Evolutionary conservation across 805 yeast species (phyloP).

Genomic region (Kazachstania viticola): DNA sequence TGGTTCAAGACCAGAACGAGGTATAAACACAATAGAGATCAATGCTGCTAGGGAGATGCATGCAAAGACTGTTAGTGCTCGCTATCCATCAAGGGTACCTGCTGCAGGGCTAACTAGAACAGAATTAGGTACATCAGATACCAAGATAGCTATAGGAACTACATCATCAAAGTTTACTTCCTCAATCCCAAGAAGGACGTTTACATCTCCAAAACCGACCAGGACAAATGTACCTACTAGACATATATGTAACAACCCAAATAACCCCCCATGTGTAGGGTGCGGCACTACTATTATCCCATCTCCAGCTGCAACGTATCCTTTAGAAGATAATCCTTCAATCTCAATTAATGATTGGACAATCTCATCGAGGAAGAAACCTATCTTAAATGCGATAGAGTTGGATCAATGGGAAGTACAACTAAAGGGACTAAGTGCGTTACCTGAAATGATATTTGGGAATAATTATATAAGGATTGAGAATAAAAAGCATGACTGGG

Average conservation of each 20-base stretch:
- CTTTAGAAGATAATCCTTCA: conserved; percentile 56
- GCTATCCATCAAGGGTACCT: conserved; percentile 13
- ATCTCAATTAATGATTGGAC: conserved; percentile 64
- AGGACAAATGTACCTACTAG: conserved; percentile 5
- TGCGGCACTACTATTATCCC: conserved; percentile 75
- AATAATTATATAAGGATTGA: conserved; percentile 52
- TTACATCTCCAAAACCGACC: conserved; percentile 1
- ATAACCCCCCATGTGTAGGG: conserved; percentile 40
- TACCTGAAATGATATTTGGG: conserved; percentile 98
- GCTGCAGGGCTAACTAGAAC: conserved; percentile 1
- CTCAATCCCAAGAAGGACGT: neutral
- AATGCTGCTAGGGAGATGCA: conserved; percentile 57
- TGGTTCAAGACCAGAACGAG: conserved; percentile 7
- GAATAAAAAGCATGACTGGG: conserved; percentile 31
- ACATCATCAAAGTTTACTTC: neutral
- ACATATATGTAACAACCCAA: conserved; percentile 23
- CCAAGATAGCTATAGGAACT: neutral
- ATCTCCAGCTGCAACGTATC: conserved; percentile 55
- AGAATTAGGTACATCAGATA: neutral
- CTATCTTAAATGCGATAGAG: conserved; percentile 65
- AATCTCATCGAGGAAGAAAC: conserved; percentile 57
- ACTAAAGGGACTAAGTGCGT: conserved; percentile 52
- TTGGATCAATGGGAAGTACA: conserved; percentile 49
- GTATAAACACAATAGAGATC: conserved; percentile 46
- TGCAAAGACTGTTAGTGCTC: conserved; percentile 26